Evolutionary conservation across 139 green algal species (phyloP).

Genomic region (Volvox africanus): DNA sequence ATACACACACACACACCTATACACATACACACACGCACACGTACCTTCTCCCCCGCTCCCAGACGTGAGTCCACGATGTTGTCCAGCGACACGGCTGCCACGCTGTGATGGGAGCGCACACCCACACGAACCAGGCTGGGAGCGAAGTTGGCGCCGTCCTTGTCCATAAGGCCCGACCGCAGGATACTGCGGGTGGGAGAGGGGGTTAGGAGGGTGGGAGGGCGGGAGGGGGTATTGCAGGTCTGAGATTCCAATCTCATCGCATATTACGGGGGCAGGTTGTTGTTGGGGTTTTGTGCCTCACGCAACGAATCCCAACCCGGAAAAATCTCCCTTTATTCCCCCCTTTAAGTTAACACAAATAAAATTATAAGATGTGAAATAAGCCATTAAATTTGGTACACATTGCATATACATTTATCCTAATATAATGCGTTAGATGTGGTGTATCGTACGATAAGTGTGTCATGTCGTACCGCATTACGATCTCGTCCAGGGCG

Average conservation of each 20-base stretch:
- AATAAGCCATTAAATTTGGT: too few relatives aligned
- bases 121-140: constrained; percentile 85
- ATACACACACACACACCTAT: not conserved
- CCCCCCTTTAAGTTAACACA: too few relatives aligned
- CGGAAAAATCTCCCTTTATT: too few relatives aligned
- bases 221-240: not conserved
- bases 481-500: constrained; percentile 93
- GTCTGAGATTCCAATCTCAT: too few relatives aligned
- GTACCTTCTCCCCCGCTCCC: constrained; percentile 33
- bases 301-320: too few relatives aligned
- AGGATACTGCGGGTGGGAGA: constrained; percentile 38
- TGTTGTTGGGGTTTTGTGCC: too few relatives aligned
- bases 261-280: too few relatives aligned
- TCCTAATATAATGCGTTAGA: too few relatives aligned
- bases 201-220: not conserved
- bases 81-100: constrained; percentile 78
- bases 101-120: constrained; percentile 82
- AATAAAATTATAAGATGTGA: too few relatives aligned
- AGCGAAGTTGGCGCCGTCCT: constrained; percentile 65
- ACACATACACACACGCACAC: not conserved
- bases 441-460: too few relatives aligned
- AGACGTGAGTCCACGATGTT: constrained; percentile 69
- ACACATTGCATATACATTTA: too few relatives aligned
- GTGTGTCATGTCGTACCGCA: constrained; percentile 53
- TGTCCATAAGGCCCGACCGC: constrained; percentile 74